These are phyloP conservation scores for Parachaetomium inaequale DNA, from an alignment of 495 filamentous ascomycete species.

Conservation along the genomic window DNA sequence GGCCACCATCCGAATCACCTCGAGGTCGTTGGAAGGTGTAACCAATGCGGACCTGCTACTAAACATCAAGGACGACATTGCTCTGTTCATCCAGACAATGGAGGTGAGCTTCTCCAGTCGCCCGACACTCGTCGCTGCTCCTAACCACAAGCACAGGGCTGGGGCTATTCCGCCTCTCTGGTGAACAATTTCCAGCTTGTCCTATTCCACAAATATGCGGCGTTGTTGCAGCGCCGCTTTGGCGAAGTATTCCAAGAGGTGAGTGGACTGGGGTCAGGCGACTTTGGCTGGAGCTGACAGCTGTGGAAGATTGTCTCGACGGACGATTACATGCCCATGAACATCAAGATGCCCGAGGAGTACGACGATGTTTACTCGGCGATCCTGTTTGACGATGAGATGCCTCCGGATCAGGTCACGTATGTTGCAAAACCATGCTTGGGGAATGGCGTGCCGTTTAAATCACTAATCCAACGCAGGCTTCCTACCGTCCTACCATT, in stretches of 20 bases:
- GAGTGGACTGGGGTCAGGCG: conserved; percentile 38
- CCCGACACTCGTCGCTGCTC: neutral
- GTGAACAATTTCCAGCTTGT: conserved; percentile 79
- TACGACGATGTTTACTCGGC: conserved; percentile 93
- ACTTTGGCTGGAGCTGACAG: conserved; percentile 65
- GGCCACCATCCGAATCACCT: conserved; percentile 72
- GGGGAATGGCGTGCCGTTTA: no score
- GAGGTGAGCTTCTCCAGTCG: conserved; percentile 52
- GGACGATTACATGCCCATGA: conserved; percentile 99
- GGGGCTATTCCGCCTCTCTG: conserved; percentile 78
- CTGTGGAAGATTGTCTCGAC: conserved; percentile 83
- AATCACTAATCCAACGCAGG: conserved; percentile 39
- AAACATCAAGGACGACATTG: conserved; percentile 87
- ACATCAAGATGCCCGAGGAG: conserved; percentile 80
- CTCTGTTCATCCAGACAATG: conserved; percentile 97
- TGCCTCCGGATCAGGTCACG: conserved; percentile 67
- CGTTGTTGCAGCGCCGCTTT: conserved; percentile 84
- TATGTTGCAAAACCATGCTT: conserved; percentile 41
- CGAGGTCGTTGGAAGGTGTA: conserved; percentile 68
- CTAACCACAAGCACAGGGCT: conserved; percentile 54
- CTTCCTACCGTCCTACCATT: conserved; percentile 93
- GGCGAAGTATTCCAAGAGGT: conserved; percentile 92
- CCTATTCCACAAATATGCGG: conserved; percentile 89
- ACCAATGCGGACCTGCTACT: conserved; percentile 79
- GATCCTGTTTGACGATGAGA: conserved; percentile 87